phyloP scores from a whole-genome alignment of 371 early-diverging fungal genomes.

The Saksenaea oblongispora region DNA sequence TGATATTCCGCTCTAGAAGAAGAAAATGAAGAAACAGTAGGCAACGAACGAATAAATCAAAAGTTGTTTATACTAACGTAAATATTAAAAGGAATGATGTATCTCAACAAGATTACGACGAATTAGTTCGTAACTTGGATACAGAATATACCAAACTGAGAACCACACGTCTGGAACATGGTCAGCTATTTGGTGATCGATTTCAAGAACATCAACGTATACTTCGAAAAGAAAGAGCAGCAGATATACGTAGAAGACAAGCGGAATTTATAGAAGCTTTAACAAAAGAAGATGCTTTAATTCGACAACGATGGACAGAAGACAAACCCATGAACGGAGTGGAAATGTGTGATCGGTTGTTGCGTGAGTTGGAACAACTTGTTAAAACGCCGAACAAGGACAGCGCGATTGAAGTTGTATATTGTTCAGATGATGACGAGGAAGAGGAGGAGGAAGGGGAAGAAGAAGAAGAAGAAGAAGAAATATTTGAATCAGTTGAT shows the following conservation, averaged over 20 bases:
- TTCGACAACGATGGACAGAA: constrained; percentile 1
- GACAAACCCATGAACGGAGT: not conserved
- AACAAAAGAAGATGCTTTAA: constrained; percentile 1
- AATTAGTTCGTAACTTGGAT: constrained; percentile 7
- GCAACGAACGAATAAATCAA: not conserved
- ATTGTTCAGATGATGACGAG: constrained; percentile 6
- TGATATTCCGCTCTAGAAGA: constrained; percentile 3
- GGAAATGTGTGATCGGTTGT: constrained; percentile 2
- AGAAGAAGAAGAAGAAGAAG: not conserved
- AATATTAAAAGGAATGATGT: not conserved
- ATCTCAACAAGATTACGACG: not conserved
- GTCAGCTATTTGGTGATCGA: constrained; percentile 5
- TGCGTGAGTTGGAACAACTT: not conserved
- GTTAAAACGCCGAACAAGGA: not conserved
- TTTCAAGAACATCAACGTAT: not conserved
- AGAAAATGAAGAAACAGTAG: not conserved
- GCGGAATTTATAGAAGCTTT: constrained; percentile 13
- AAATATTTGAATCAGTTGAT: constrained; percentile 1
- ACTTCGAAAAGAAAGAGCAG: constrained; percentile 16
- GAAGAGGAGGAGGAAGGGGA: constrained; percentile 3
- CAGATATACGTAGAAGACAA: constrained; percentile 15
- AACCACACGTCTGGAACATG: constrained; percentile 9
- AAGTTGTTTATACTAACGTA: not conserved
- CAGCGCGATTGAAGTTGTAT: constrained; percentile 11
- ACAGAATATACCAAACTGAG: constrained; percentile 13